A percentile compares a stretch with the other conserved stretches of the same genome.
phyloP scores from a whole-genome alignment of 2,329 filamentous ascomycete genomes.

The Hymenoscyphus repandus region DNA sequence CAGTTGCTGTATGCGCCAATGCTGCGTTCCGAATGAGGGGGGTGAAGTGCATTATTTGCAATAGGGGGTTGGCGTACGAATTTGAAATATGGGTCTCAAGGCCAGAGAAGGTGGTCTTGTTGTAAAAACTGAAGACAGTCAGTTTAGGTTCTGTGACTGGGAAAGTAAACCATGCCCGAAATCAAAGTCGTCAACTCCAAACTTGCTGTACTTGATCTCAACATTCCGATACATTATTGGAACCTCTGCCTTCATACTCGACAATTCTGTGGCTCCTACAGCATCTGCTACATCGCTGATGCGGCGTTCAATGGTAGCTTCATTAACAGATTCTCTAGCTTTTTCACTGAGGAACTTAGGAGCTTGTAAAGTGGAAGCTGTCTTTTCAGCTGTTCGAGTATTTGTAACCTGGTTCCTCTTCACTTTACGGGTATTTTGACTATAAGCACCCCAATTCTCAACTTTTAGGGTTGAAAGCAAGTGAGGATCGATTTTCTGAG shows the following conservation, averaged over 20 bases:
- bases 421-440: conserved; percentile 67
- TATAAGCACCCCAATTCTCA: conserved; percentile 72
- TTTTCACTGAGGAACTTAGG: conserved; percentile 96
- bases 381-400: conserved; percentile 59
- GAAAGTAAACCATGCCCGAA: conserved; percentile 63
- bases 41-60: conserved; percentile 89
- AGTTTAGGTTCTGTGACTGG: background rate
- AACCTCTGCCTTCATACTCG: conserved; percentile 73
- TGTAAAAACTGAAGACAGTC: conserved; percentile 68
- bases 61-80: conserved; percentile 87
- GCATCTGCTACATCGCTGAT: conserved; percentile 55
- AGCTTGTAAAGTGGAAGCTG: conserved; percentile 58
- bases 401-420: conserved; percentile 80
- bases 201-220: conserved; percentile 98
- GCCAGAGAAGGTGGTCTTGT: conserved; percentile 85
- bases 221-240: conserved; percentile 87
- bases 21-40: conserved; percentile 83
- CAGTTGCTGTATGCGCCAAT: conserved; percentile 79
- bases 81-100: conserved; percentile 95
- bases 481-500: conserved; percentile 66
- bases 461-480: conserved; percentile 64
- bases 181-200: conserved; percentile 98
- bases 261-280: conserved; percentile 63
- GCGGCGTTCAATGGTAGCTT: conserved; percentile 36
- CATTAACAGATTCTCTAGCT: conserved; percentile 60